phyloP scores from a whole-genome alignment of 2,329 filamentous ascomycete species.

The Sclerotinia glacialis region DNA sequence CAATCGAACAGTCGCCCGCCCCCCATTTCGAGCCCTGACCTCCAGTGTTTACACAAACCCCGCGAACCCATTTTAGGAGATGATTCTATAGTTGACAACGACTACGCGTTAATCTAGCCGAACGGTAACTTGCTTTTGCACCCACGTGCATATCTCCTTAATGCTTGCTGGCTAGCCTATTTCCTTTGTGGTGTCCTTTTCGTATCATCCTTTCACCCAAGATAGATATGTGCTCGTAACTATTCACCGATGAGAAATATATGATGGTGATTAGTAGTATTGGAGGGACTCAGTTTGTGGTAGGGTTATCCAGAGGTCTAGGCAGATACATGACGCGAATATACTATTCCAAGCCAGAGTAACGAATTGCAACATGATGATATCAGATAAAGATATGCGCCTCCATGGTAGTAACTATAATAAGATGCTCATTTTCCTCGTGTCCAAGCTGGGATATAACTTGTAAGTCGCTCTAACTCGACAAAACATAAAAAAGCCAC shows the following conservation, averaged over 20 bases:
- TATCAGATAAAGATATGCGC: no score
- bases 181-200: no score
- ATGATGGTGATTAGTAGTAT: not conserved
- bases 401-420: not conserved
- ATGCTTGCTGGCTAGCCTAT: no score
- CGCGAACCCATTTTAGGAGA: not conserved
- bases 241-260: not conserved
- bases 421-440: not conserved
- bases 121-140: no score
- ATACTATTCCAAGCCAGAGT: not conserved
- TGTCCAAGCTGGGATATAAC: not conserved
- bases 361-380: not conserved
- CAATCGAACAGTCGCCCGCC: no score
- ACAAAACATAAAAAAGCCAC: not conserved
- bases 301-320: not conserved
- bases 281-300: not conserved
- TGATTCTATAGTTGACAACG: no score
- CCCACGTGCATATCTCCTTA: no score
- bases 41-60: no score
- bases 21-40: no score
- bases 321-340: not conserved
- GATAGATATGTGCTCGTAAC: not conserved
- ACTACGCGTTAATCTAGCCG: no score
- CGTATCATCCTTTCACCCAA: not conserved
- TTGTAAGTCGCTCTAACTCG: not conserved